These are phyloP conservation scores for Colletotrichum kahawae DNA, from an alignment of 2,329 filamentous ascomycete genomes.

Conservation along the genomic window DNA sequence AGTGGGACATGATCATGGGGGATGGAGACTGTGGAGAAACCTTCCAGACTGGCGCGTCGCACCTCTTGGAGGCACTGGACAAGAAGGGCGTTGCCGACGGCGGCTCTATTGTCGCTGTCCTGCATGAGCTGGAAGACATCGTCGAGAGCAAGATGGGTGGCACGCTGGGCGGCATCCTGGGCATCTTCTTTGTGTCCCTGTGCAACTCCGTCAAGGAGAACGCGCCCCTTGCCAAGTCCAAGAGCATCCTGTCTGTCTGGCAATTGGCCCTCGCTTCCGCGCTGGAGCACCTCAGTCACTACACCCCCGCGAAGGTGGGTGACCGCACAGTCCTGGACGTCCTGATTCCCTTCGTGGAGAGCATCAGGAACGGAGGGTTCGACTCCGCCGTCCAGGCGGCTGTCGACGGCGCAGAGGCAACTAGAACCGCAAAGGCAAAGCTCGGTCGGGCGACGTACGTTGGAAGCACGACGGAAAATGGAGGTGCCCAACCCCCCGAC, in stretches of 20 bases:
- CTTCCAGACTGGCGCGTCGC: slow-evolving; percentile 56
- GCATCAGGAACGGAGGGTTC: slow-evolving; percentile 53
- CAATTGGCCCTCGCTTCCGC: slow-evolving; percentile 45
- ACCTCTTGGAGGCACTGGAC: slow-evolving; percentile 52
- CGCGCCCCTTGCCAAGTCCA: slow-evolving; percentile 23
- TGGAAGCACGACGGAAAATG: slow-evolving; percentile 55
- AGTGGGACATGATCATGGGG: slow-evolving; percentile 67
- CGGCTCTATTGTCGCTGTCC: slow-evolving; percentile 52
- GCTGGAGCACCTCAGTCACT: slow-evolving; percentile 51
- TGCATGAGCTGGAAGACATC: slow-evolving; percentile 57
- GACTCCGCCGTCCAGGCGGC: slow-evolving; percentile 64
- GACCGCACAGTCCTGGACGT: slow-evolving; percentile 65
- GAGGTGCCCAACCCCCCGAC: slow-evolving; percentile 60
- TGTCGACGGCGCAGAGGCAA: slow-evolving; percentile 63
- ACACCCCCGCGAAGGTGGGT: slow-evolving; percentile 60
- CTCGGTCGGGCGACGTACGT: slow-evolving; percentile 74
- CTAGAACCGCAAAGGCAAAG: slow-evolving; percentile 67
- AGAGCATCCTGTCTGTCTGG: slow-evolving; percentile 47
- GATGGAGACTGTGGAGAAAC: slow-evolving; percentile 72
- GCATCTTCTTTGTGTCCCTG: slow-evolving; percentile 57
- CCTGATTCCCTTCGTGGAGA: slow-evolving; percentile 57
- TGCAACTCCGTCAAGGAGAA: slow-evolving; percentile 30
- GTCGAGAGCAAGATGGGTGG: slow-evolving; percentile 62
- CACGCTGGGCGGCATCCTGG: slow-evolving; percentile 56
- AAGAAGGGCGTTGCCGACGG: slow-evolving; percentile 37